A percentile compares a stretch with the other conserved stretches of the same genome.
Conservation (phyloP, 1,284 basidiomycete species). For the Ceratobasidium sp. region DNA sequence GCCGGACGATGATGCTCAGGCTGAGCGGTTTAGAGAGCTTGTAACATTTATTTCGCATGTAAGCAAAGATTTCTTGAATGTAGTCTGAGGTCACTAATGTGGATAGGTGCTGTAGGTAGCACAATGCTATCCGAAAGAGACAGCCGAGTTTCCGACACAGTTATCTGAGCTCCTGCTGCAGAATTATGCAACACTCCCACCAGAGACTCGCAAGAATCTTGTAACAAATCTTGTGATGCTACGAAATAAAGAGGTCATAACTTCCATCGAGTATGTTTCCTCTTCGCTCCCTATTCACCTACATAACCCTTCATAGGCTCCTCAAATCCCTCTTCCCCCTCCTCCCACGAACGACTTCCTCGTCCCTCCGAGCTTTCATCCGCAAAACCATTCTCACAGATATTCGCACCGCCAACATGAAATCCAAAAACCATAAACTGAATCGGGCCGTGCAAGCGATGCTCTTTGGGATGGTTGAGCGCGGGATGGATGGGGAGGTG, state of each 20-base stretch:
- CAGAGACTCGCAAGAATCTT: slow-evolving; percentile 84
- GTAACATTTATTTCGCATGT: slow-evolving; percentile 89
- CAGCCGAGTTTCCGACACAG: slow-evolving; percentile 83
- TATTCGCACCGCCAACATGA: slow-evolving; percentile 90
- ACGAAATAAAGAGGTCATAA: slow-evolving; percentile 91
- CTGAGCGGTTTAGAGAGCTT: slow-evolving; percentile 85
- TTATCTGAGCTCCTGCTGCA: slow-evolving; percentile 81
- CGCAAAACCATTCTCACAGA: slow-evolving; percentile 97
- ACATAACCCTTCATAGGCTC: slow-evolving; percentile 67
- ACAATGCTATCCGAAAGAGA: slow-evolving; percentile 90
- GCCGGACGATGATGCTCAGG: slow-evolving; percentile 76
- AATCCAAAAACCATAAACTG: slow-evolving; percentile 93
- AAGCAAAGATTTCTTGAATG: slow-evolving; percentile 50
- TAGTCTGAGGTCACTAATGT: neutral
- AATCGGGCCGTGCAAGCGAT: slow-evolving; percentile 97
- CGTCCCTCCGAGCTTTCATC: slow-evolving; percentile 85
- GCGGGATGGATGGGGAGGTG: slow-evolving; percentile 85
- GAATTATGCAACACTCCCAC: slow-evolving; percentile 76
- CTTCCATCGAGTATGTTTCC: slow-evolving; percentile 85
- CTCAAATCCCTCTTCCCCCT: slow-evolving; percentile 93
- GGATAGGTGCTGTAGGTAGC: slow-evolving; percentile 69
- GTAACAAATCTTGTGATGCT: slow-evolving; percentile 93
- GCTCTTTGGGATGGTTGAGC: slow-evolving; percentile 95
- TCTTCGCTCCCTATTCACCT: slow-evolving; percentile 37
- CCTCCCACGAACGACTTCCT: slow-evolving; percentile 89